Base-by-base conservation (phyloP, 768 basidiomycete species). In the Boletus rufocinnamomeus region DNA sequence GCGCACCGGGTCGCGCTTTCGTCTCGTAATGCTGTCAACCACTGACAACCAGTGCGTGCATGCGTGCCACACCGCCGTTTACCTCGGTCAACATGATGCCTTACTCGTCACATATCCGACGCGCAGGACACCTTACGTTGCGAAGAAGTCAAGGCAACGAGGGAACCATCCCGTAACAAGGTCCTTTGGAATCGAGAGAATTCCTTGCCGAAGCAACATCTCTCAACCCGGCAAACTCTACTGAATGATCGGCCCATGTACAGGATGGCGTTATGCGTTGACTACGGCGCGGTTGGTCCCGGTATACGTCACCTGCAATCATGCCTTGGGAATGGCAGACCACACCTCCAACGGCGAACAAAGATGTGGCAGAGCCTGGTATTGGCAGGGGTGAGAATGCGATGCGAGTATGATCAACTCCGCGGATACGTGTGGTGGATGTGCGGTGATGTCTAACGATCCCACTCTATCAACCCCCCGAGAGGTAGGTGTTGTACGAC, bases 401-500 rank as follows among this genome's bases (percentile, higher is more conserved):
- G 41, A 48, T 14, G 49, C 23, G 23, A 43, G 43, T 16, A 37
- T 38, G n/a, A 50, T 35, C 52, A 69, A 55, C 53, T 60, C 67
- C 68, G 61, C 66, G 69, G 63, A 56, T 45, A 23, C 27, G 38
- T 49, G 25, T 46, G 54, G 48, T 27, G 8, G 45, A 32, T 46
- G 44, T 25, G 45, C n/a, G 37, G 65, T 52, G 35, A 52, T 34
- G 32, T 41, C 54, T 63, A 69, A 30, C 46, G 49, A 58, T 77
- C 78, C 91, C 91, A 93, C 66, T 85, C 83, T 54, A 95, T 74
- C 27, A 93, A 66, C 1, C 92, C 90, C 21, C 94, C 95, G 25
- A 97, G 80, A 9, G 90, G 89, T 50, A 98, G 77, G 69, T 97
- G 95, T 71, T 98, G 95, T 4, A 98, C 93, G 6, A 98, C 96